phyloP scores from a whole-genome alignment of 2,329 filamentous ascomycete species.

The Talaromyces sp. region DNA sequence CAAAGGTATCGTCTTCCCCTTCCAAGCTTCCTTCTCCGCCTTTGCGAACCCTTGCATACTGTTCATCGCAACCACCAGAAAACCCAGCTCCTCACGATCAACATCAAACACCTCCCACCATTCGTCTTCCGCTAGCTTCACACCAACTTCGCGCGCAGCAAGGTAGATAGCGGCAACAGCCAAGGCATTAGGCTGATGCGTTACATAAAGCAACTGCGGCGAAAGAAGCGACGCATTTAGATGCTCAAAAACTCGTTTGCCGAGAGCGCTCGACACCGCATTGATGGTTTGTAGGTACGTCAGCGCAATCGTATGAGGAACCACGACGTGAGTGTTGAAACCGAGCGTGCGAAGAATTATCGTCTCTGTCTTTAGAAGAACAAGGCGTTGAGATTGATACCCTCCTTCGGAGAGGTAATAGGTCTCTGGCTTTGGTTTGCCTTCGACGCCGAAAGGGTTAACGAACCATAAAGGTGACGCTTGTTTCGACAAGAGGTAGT shows the following conservation, averaged over 20 bases:
- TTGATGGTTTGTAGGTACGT: conserved; percentile 91
- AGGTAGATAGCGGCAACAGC: conserved; percentile 88
- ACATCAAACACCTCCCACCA: conserved; percentile 99
- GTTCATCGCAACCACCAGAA: conserved; percentile 78
- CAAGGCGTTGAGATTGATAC: conserved; percentile 62
- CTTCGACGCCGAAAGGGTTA: conserved; percentile 27
- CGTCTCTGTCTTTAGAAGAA: conserved; percentile 70
- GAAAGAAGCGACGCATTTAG: conserved; percentile 83
- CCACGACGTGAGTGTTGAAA: conserved; percentile 78
- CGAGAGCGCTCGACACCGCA: conserved; percentile 57
- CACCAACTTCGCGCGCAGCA: conserved; percentile 70
- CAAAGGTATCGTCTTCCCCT: conserved; percentile 53
- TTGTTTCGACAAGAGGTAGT: conserved; percentile 65
- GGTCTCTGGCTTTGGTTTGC: conserved; percentile 45
- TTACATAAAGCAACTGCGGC: conserved; percentile 84
- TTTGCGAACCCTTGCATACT: conserved; percentile 70
- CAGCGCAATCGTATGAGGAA: conserved; percentile 81
- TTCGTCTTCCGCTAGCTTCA: conserved; percentile 74
- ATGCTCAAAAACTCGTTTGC: conserved; percentile 66
- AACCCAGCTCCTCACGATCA: conserved; percentile 89
- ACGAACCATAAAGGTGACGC: conserved; percentile 52
- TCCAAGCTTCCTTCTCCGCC: conserved; percentile 57
- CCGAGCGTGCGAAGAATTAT: conserved; percentile 70
- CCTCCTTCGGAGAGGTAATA: conserved; percentile 71
- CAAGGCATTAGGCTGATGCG: conserved; percentile 81